Percentiles rank a stretch among this genome's conserved stretches.
phyloP scores from a whole-genome alignment of 2,329 filamentous ascomycete genomes.

The Penicillium sp. region DNA sequence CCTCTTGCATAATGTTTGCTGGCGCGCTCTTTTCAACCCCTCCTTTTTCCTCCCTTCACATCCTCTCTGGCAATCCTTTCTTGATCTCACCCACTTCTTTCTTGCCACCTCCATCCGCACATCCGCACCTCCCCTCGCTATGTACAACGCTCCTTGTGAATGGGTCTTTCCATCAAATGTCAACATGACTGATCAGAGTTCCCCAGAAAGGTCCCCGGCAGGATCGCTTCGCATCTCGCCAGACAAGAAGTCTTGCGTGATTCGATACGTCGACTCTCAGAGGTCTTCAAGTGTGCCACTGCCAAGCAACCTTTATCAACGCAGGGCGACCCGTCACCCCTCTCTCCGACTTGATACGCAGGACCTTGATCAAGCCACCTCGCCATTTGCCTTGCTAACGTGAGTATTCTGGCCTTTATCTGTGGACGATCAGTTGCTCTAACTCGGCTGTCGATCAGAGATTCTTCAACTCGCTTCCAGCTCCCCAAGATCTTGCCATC shows the following conservation, averaged over 20 bases:
- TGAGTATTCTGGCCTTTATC: background rate
- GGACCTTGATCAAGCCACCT: background rate
- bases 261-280: background rate
- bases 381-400: constrained; percentile 1
- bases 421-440: background rate
- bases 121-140: background rate
- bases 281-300: background rate
- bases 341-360: background rate
- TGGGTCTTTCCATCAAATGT: background rate
- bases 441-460: background rate
- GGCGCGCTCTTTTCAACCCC: background rate
- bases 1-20: background rate
- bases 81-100: background rate
- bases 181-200: constrained; percentile 2
- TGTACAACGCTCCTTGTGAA: background rate
- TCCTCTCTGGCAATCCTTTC: background rate
- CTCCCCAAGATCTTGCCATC: constrained; percentile 10
- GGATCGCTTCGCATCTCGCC: background rate
- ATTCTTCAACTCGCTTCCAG: constrained; percentile 2
- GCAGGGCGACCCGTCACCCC: background rate
- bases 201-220: background rate
- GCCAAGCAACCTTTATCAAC: background rate
- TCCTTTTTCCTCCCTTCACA: background rate
- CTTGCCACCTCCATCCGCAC: background rate
- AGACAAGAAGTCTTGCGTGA: background rate